Conservation (phyloP, 2,329 filamentous ascomycete species). For the Furcasterigmium furcatum region DNA sequence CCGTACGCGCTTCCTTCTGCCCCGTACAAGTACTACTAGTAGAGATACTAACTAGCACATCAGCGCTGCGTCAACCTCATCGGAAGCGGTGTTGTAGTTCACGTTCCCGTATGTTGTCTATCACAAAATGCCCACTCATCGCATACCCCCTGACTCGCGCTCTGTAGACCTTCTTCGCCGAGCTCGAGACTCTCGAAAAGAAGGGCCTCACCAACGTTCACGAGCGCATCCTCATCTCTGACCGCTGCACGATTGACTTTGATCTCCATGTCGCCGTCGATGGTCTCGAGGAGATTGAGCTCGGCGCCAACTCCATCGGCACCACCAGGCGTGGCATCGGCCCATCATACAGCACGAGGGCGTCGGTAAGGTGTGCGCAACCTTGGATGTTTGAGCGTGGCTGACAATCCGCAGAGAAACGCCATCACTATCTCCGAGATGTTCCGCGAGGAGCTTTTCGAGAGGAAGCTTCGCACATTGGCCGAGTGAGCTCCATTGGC, state of each 20-base stretch:
- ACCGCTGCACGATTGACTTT: slow-evolving; percentile 61
- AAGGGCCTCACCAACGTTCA: slow-evolving; percentile 31
- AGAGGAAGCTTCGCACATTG: slow-evolving; percentile 60
- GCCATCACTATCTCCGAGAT: slow-evolving; percentile 66
- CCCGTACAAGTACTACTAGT: background rate
- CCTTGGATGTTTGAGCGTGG: slow-evolving; percentile 22
- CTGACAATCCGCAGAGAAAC: slow-evolving; percentile 33
- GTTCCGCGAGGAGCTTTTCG: slow-evolving; percentile 64
- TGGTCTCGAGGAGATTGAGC: slow-evolving; percentile 60
- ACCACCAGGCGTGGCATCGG: slow-evolving; percentile 2
- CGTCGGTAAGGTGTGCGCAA: slow-evolving; percentile 14
- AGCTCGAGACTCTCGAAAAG: background rate
- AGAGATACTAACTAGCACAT: background rate
- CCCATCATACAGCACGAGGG: slow-evolving; percentile 43
- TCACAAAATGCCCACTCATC: background rate
- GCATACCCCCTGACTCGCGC: background rate
- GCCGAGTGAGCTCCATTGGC: slow-evolving; percentile 26
- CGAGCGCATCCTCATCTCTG: slow-evolving; percentile 58
- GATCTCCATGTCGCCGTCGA: slow-evolving; percentile 66
- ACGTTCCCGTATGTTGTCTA: background rate
- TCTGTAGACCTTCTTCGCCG: background rate
- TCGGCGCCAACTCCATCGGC: slow-evolving; percentile 25
- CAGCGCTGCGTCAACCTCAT: slow-evolving; percentile 1
- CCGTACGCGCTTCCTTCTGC: background rate
- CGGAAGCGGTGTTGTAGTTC: background rate